Base-by-base conservation (phyloP, 495 filamentous ascomycete species). In the Xanthoparmelia taractica region DNA sequence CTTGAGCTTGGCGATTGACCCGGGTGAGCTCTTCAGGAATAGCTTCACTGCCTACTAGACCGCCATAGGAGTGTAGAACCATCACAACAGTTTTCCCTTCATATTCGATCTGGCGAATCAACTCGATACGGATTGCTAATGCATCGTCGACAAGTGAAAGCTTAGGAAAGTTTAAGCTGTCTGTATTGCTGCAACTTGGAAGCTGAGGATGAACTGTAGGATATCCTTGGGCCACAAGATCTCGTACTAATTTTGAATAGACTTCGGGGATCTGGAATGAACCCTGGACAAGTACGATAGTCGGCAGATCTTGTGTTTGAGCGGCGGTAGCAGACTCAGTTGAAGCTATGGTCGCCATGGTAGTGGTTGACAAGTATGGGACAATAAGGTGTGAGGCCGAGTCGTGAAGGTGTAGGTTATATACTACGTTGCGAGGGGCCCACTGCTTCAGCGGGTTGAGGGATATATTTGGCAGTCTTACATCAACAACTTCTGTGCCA, bases 11-110 rank as follows among this genome's bases (percentile, higher is more conserved):
- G 54, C 78, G 71, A 41, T 74, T 65, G 7, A 45, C 50, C 27
- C 74, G 75, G 40, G 67, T 72, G 7, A 81, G 67, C 15, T 74
- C 76, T 59, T 76, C 67, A 29, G 60, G 52, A 6, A 76, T 64
- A n/a, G 78, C 79, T 34, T 75, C 73, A 8, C 70, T 68, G 25
- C 76, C 73, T 34, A 77, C 71, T 27, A 76, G 57, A 15, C 78
- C 75, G 31, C 74, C 70, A 65, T 74, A 74, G 7, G 70, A 73
- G 65, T 83, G 80, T 55, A 72, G 68, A 1, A 81, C 77, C 15
- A 82, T 58, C 12, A 80, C 64, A 10, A 81, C 71, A 37, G 50
- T 54, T 38, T 59, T 65, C 4, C 34, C 36, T 15, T 65, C 63
- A n/a, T 57, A 27, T 48, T 67, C 63, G 10, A 67, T 52, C 37